These are phyloP conservation scores for Chlorella sp. DNA, from an alignment of 139 green algal genomes.

Conservation along the genomic window DNA sequence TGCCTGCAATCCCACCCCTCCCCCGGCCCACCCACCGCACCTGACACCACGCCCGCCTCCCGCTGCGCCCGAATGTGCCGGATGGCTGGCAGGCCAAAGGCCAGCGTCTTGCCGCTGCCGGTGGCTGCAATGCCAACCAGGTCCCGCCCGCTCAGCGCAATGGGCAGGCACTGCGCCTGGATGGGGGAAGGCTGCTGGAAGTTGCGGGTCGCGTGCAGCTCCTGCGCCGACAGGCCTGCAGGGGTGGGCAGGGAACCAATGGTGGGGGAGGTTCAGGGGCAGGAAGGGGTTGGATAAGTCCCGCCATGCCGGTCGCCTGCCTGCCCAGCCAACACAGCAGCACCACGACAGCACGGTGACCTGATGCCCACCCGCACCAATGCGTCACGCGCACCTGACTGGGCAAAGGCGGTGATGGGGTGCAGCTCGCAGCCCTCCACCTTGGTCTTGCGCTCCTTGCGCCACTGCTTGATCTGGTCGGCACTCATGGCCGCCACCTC, in stretches of 20 bases:
- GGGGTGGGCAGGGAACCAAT: background rate
- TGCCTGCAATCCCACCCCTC: background rate
- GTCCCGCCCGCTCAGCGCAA: slow-evolving; percentile 84
- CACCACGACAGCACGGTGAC: too few relatives aligned
- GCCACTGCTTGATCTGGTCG: slow-evolving; percentile 51
- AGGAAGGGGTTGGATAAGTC: too few relatives aligned
- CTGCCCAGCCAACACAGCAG: too few relatives aligned
- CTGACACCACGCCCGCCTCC: background rate
- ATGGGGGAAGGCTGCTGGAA: slow-evolving; percentile 86
- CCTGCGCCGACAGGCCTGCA: slow-evolving; percentile 66
- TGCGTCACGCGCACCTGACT: slow-evolving; percentile 37
- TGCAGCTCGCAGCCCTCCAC: slow-evolving; percentile 53
- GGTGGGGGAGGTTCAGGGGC: too few relatives aligned
- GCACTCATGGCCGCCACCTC: slow-evolving; percentile 49
- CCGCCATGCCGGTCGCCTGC: too few relatives aligned
- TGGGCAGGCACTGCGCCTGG: slow-evolving; percentile 86
- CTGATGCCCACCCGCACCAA: too few relatives aligned
- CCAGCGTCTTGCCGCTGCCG: slow-evolving; percentile 84
- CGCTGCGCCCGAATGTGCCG: slow-evolving; percentile 79
- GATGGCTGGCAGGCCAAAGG: slow-evolving; percentile 88
- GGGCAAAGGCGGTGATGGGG: slow-evolving; percentile 40
- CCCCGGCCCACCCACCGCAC: background rate
- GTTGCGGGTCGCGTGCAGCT: slow-evolving; percentile 72
- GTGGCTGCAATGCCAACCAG: slow-evolving; percentile 92
- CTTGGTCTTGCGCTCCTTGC: slow-evolving; percentile 54